Conservation (phyloP, 805 yeast genomes). For the Kazachstania martiniae region DNA sequence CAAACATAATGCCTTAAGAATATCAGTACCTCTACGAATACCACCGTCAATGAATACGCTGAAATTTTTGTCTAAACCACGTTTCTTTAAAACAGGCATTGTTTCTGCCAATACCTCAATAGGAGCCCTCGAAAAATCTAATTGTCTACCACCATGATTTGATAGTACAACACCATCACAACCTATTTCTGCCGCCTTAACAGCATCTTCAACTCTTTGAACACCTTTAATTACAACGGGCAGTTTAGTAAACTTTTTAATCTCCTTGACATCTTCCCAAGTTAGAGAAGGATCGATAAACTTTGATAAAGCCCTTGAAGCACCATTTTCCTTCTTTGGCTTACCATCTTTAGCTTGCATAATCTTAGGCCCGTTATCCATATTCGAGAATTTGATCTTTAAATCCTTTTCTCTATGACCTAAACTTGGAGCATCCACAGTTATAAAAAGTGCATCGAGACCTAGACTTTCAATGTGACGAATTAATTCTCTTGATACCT, state of each 20-base stretch:
- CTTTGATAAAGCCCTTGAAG: conserved; percentile 76
- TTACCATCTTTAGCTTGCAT: conserved; percentile 39
- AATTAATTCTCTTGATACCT: conserved; percentile 50
- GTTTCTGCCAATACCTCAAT: conserved; percentile 65
- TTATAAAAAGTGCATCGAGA: conserved; percentile 71
- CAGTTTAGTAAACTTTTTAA: conserved; percentile 44
- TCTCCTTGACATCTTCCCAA: conserved; percentile 55
- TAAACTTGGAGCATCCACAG: conserved; percentile 87
- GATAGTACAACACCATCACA: conserved; percentile 72
- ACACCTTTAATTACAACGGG: conserved; percentile 75
- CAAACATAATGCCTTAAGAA: conserved; percentile 52
- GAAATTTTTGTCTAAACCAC: conserved; percentile 38
- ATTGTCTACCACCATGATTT: conserved; percentile 85
- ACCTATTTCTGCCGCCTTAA: conserved; percentile 62
- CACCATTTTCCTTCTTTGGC: conserved; percentile 56
- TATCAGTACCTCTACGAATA: conserved; percentile 56
- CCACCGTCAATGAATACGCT: conserved; percentile 63
- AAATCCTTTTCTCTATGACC: conserved; percentile 88
- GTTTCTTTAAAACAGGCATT: conserved; percentile 39
- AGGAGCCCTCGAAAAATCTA: conserved; percentile 74
- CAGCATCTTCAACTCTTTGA: conserved; percentile 72
- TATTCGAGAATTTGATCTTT: conserved; percentile 46
- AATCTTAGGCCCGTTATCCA: conserved; percentile 22
- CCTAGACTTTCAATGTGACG: conserved; percentile 64
- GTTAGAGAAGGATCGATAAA: conserved; percentile 63